Evolutionary conservation across 2,329 filamentous ascomycete genomes (phyloP), one percentile per base, ranked within the genome.

Genomic region (Colletotrichum somersetense): DNA sequence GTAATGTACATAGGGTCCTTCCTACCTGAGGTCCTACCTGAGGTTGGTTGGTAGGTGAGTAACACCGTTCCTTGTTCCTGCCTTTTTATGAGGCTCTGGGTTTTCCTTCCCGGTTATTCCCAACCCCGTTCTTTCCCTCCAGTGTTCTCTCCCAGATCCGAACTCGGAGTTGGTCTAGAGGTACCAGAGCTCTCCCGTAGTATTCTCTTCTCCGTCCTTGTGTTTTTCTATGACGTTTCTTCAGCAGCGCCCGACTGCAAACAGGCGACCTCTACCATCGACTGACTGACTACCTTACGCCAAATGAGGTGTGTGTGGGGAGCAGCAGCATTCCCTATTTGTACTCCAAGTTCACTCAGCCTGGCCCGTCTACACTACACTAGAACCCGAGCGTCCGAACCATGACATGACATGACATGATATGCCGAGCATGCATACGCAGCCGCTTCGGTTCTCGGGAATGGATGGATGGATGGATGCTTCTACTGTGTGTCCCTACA

Each of bases 291-390:
- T 30, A 26, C 30, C 48, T 16, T 53, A 40, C 62, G 48, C 30
- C 59, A 52, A 44, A 44, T 44, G 64, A 71, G 69, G 69, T 72
- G 65, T 72, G 65, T 44, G 69, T 72, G 65, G 65, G 33, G 65
- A 63, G 58, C 44, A 40, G 10, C 38, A 40, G 38, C 2, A 14
- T 5, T 5, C 26, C 57, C 38, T 48, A 50, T 44, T 23, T 7
- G 16, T 14, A 52, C 35, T 20, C 57, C 57, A 48, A 42, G 53
- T 62, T 59, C 67, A 69, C 67, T 59, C 62, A 59, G 53, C 61
- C 62, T 67, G 40, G 38, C 38, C 55, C 20, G 16, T 62, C 35
- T 38, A 38, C 35, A 38, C 44, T 38, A 38, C 35, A 3, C 44
- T 53, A 42, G 46, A 38, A 48, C 67, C 63, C 48, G 63, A 62